A percentile compares a stretch with the other conserved stretches of the same genome.
These are phyloP conservation scores for Cryptococcus maquisensis DNA, from an alignment of 1,284 basidiomycete genomes.

Conservation along the genomic window DNA sequence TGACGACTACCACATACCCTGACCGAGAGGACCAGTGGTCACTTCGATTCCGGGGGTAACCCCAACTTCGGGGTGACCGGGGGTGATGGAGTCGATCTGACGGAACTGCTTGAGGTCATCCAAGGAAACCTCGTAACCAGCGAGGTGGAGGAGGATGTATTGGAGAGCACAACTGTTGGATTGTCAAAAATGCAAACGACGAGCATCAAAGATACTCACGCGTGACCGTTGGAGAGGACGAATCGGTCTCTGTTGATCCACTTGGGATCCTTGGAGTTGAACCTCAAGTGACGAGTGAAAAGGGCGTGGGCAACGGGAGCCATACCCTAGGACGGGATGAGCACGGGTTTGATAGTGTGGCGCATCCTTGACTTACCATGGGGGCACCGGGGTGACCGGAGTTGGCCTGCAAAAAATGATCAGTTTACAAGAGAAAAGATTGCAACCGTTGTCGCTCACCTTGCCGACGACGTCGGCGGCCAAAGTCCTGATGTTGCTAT, in stretches of 20 bases:
- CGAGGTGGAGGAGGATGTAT: constrained; percentile 51
- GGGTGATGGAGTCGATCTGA: constrained; percentile 81
- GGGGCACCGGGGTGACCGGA: constrained; percentile 90
- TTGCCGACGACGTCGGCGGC: constrained; percentile 52
- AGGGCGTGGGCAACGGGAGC: constrained; percentile 84
- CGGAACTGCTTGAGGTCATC: constrained; percentile 51
- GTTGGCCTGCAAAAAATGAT: constrained; percentile 62
- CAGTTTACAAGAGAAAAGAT: constrained; percentile 52
- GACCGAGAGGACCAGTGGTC: constrained; percentile 92
- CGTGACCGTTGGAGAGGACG: constrained; percentile 51
- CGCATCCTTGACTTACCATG: constrained; percentile 55
- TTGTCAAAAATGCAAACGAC: neutral
- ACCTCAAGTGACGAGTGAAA: constrained; percentile 74
- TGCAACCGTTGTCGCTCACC: constrained; percentile 51
- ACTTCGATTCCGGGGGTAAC: constrained; percentile 93
- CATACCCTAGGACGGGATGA: constrained; percentile 54
- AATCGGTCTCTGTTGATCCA: constrained; percentile 82
- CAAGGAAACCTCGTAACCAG: constrained; percentile 53
- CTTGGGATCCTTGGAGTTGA: constrained; percentile 80
- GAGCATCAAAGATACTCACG: constrained; percentile 25
- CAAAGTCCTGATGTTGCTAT: constrained; percentile 50
- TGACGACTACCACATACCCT: constrained; percentile 54
- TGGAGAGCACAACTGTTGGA: constrained; percentile 61
- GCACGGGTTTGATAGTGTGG: neutral
- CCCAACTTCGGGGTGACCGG: constrained; percentile 83